phyloP scores from a whole-genome alignment of 768 basidiomycete genomes.

The Macrolepiota fuliginosa region DNA sequence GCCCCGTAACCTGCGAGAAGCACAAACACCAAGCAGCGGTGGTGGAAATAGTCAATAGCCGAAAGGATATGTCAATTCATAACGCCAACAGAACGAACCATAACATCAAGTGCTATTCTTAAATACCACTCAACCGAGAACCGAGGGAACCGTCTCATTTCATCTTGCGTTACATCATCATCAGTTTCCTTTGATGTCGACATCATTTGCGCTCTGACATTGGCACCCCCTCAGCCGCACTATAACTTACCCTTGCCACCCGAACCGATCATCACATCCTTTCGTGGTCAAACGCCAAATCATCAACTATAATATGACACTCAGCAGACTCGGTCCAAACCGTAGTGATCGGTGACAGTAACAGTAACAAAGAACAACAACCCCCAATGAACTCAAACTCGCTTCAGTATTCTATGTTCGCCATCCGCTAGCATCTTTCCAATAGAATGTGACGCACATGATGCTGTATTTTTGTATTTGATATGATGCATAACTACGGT shows the following conservation, averaged over 20 bases:
- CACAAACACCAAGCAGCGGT: not conserved
- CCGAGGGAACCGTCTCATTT: conserved; percentile 1
- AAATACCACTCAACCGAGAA: conserved; percentile 1
- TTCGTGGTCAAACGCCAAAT: no score
- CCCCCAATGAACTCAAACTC: not conserved
- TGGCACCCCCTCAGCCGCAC: not conserved
- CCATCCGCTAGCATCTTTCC: not conserved
- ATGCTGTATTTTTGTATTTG: not conserved
- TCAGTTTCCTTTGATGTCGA: not conserved
- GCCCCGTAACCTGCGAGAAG: not conserved
- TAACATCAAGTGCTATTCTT: not conserved
- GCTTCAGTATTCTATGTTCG: not conserved
- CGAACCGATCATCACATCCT: not conserved
- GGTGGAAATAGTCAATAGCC: not conserved
- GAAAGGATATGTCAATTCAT: not conserved
- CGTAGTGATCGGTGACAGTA: not conserved
- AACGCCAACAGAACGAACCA: not conserved
- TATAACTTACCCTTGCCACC: not conserved
- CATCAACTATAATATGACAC: not conserved
- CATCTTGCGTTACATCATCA: not conserved
- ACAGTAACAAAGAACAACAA: not conserved
- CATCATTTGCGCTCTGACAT: not conserved
- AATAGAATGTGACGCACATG: not conserved
- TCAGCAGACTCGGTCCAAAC: no score
- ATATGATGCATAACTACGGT: not conserved